phyloP scores from a whole-genome alignment of 2,329 filamentous ascomycete species.

The Aspergillus viridinutans region DNA sequence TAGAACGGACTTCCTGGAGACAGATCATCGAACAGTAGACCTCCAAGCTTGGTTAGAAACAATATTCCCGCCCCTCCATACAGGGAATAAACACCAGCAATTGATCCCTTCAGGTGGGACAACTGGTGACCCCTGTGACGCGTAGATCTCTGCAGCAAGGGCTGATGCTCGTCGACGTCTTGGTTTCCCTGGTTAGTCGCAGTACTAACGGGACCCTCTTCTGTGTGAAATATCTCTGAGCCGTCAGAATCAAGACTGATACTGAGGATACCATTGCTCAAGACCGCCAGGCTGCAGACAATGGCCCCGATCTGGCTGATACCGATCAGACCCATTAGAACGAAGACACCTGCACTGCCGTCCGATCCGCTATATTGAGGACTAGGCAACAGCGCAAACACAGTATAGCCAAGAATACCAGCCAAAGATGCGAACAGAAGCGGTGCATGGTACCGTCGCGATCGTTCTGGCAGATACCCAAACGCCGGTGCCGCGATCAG shows the following conservation, averaged over 20 bases:
- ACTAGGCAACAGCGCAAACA: constrained; percentile 70
- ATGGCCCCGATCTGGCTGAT: constrained; percentile 95
- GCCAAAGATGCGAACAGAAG: constrained; percentile 66
- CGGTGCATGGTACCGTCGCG: constrained; percentile 65
- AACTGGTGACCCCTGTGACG: constrained; percentile 30
- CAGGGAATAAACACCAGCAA: constrained; percentile 90
- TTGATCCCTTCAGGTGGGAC: constrained; percentile 78
- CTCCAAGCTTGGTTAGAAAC: constrained; percentile 85
- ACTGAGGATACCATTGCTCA: constrained; percentile 73
- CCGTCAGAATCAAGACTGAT: constrained; percentile 14
- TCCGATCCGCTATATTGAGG: constrained; percentile 70
- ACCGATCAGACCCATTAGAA: constrained; percentile 75
- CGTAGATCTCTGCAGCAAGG: constrained; percentile 24
- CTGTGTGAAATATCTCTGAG: constrained; percentile 1
- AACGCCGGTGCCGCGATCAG: constrained; percentile 82
- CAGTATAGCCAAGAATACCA: constrained; percentile 72
- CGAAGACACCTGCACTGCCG: constrained; percentile 65
- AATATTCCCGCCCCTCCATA: constrained; percentile 87
- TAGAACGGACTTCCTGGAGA: constrained; percentile 81
- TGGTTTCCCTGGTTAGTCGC: constrained; percentile 3
- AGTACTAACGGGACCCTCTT: background rate
- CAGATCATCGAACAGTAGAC: constrained; percentile 73
- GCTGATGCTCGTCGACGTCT: constrained; percentile 23
- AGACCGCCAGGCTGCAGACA: constrained; percentile 85
- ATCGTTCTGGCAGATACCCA: constrained; percentile 73